Evolutionary conservation across 208 protist species (phyloP).

Genomic region (Blastocrithidia nonstop): DNA sequence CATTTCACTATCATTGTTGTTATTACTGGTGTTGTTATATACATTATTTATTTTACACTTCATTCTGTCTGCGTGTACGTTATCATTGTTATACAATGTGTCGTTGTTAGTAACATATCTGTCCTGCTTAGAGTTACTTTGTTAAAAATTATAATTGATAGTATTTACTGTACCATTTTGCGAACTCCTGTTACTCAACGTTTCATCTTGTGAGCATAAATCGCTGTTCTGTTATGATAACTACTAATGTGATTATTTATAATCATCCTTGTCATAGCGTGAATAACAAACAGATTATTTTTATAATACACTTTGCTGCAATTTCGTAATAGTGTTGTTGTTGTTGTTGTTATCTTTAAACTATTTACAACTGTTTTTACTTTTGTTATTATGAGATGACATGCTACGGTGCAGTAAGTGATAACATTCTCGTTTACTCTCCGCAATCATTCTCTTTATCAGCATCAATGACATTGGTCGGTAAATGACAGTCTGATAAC

Average conservation of each 20-base stretch:
- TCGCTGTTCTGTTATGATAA: too few relatives aligned
- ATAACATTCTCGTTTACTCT: conserved; percentile 29
- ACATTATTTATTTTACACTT: background rate
- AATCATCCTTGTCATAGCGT: too few relatives aligned
- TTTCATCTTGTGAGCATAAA: too few relatives aligned
- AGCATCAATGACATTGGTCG: conserved; percentile 30
- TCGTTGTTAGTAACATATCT: too few relatives aligned
- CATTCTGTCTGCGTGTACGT: background rate
- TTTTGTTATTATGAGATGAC: background rate
- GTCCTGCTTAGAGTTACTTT: too few relatives aligned
- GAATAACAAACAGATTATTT: too few relatives aligned
- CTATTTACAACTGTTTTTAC: background rate
- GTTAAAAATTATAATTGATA: too few relatives aligned
- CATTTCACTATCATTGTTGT: conserved; percentile 1
- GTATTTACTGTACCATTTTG: too few relatives aligned
- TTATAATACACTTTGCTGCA: background rate
- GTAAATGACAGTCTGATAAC: conserved; percentile 39
- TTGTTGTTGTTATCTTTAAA: background rate
- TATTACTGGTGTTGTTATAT: background rate
- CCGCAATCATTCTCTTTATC: conserved; percentile 36
- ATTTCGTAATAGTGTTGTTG: conserved; percentile 1
- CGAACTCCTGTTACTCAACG: too few relatives aligned
- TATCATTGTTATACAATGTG: too few relatives aligned
- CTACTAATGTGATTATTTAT: too few relatives aligned
- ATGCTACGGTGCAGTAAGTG: background rate